A percentile compares a stretch with the other conserved stretches of the same genome.
These are phyloP conservation scores for Aspergillus pseudotamarii DNA, from an alignment of 2,329 filamentous ascomycete species.

Conservation along the genomic window DNA sequence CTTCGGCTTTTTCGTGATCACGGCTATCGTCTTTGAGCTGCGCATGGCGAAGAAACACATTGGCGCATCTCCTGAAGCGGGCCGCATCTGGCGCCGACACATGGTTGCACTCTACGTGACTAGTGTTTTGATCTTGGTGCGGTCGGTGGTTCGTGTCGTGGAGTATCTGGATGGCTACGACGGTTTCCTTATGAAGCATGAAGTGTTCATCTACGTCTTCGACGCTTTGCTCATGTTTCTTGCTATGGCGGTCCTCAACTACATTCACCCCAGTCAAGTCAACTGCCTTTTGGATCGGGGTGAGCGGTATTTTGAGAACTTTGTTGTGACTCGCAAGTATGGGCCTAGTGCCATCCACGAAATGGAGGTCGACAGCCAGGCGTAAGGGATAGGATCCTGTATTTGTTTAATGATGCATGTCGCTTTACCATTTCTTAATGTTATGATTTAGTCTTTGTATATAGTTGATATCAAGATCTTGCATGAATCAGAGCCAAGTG, in stretches of 20 bases:
- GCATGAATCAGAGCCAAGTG: too few species aligned
- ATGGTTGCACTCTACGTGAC: conserved; percentile 35
- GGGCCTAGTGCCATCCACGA: conserved; percentile 4
- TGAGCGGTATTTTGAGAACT: conserved; percentile 18
- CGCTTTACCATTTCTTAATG: neutral
- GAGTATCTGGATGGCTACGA: conserved; percentile 35
- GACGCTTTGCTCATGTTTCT: conserved; percentile 35
- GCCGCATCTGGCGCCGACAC: conserved; percentile 37
- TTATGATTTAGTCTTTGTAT: too few species aligned
- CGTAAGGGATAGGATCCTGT: neutral
- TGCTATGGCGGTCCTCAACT: conserved; percentile 27
- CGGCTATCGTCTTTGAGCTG: conserved; percentile 26
- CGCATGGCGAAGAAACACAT: conserved; percentile 36
- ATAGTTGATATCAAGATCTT: too few species aligned
- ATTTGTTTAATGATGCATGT: neutral
- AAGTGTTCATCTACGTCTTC: conserved; percentile 37
- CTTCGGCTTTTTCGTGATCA: conserved; percentile 34
- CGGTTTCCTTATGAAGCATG: conserved; percentile 33
- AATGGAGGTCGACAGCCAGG: neutral
- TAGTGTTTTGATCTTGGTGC: conserved; percentile 31
- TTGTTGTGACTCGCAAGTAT: conserved; percentile 19
- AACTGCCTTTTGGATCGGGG: conserved; percentile 28
- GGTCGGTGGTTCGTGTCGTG: conserved; percentile 34
- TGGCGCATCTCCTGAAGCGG: conserved; percentile 21
- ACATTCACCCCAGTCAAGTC: conserved; percentile 28